Evolutionary conservation across 495 filamentous ascomycete species (phyloP), one percentile per base, ranked within the genome.

Genomic region (Aspergillus ostianus): DNA sequence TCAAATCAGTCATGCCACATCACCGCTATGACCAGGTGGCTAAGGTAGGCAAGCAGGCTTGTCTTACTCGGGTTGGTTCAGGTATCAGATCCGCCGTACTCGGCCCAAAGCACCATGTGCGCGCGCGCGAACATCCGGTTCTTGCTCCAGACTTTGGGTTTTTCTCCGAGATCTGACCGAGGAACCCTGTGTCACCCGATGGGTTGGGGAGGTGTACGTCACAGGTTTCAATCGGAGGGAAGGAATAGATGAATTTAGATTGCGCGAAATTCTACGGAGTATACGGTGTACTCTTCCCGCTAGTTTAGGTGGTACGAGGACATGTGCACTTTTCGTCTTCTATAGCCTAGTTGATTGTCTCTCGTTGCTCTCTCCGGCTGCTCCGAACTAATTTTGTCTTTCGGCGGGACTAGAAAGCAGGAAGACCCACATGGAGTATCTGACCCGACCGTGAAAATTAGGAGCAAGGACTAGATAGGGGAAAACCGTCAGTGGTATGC

Each of bases 1-100:
- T 53, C 51, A 53, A 53, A 53, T 53, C 51, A 20, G 36, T 53
- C 51, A 53, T 53, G 51, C 51, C 51, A 53, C 51, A 20, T 27
- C 20, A 15, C 19, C 48, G 20, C 48, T 50, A 20, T 29, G 21
- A 52, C 50, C 30, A 52, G 23, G 26, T 23, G 20, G 48, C 48
- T 50, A 50, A 2, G 2, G 2, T 26, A 26, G 23, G 36, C 12
- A n/a, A n/a, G 18, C 32, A 36, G 10, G 36, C 12, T 41, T 41
- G 36, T 12, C 36, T 15, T 32, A 32, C 29, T 41, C 36, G 36
- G 36, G 36, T 41, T 41, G 36, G 36, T 41, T 12, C n/a, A n/a
- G 15, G 36, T 41, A 41, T 41, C 36, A 41, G 36, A 41, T 41
- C 36, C 10, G 7, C 29, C 29, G 29, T 32, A 32, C 29, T 12